Percentiles rank a stretch among this genome's conserved stretches.
Conservation (phyloP, 2,329 filamentous ascomycete genomes). For the Decorospora gaudefroyi region DNA sequence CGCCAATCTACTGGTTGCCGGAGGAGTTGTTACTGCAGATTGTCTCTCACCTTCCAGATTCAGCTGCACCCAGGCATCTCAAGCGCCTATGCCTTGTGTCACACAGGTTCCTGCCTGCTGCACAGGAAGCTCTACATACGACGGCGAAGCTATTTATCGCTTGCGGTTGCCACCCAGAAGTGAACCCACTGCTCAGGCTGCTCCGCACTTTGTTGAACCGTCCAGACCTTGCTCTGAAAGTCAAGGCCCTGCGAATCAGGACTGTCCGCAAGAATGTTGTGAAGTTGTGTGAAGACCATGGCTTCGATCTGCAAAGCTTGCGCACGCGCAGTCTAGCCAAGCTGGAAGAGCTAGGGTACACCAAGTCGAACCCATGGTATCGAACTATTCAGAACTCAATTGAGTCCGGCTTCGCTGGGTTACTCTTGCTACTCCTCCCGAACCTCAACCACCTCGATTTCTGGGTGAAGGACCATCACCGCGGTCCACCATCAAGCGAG, state of each 20-base stretch:
- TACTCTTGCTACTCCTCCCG: conserved; percentile 26
- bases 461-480: conserved; percentile 26
- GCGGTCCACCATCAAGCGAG: conserved; percentile 23
- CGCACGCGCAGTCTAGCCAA: conserved; percentile 16
- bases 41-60: conserved; percentile 19
- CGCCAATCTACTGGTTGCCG: conserved; percentile 20
- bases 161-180: conserved; percentile 23
- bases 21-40: conserved; percentile 30
- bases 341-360: conserved; percentile 18
- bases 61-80: conserved; percentile 17
- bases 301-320: conserved; percentile 18
- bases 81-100: conserved; percentile 23
- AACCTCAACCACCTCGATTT: conserved; percentile 27
- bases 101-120: conserved; percentile 22
- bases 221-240: conserved; percentile 26
- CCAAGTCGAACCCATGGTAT: conserved; percentile 20
- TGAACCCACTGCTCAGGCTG: conserved; percentile 24
- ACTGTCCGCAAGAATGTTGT: conserved; percentile 23
- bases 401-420: conserved; percentile 31
- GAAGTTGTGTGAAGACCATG: conserved; percentile 17
- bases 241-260: conserved; percentile 24
- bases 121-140: conserved; percentile 24
- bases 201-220: conserved; percentile 30
- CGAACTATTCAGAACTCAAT: conserved; percentile 26
- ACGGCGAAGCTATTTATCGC: conserved; percentile 19